A percentile compares a stretch with the other conserved stretches of the same genome.
Evolutionary conservation across 805 yeast species (phyloP).

Genomic region (Teunomyces stri): DNA sequence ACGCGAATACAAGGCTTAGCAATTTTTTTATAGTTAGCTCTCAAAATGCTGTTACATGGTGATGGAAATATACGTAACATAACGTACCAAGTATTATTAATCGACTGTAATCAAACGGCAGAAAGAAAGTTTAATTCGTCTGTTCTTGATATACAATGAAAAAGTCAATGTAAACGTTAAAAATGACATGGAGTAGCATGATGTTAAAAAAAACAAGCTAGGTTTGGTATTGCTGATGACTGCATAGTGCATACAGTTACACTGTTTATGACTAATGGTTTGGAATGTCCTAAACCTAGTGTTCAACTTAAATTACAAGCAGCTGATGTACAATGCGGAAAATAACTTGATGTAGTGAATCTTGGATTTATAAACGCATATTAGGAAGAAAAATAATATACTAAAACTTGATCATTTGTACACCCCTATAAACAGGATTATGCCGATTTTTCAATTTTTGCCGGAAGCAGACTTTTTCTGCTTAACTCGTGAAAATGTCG

Average conservation of each 20-base stretch:
- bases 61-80: background rate
- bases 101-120: background rate
- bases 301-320: background rate
- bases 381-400: background rate
- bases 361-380: background rate
- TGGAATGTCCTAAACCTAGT: background rate
- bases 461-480: too few species aligned
- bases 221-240: background rate
- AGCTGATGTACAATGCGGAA: background rate
- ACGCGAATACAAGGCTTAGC: background rate
- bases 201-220: too few species aligned
- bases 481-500: too few species aligned
- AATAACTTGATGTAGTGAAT: background rate
- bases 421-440: too few species aligned
- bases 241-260: background rate
- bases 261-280: background rate
- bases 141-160: too few species aligned
- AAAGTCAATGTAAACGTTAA: too few species aligned
- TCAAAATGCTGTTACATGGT: background rate
- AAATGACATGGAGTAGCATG: too few species aligned
- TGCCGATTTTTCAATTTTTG: too few species aligned
- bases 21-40: background rate
- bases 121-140: background rate
- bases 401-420: too few species aligned
- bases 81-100: background rate